phyloP scores from a whole-genome alignment of 2,329 filamentous ascomycete genomes.

The Cyclaneusma minus region DNA sequence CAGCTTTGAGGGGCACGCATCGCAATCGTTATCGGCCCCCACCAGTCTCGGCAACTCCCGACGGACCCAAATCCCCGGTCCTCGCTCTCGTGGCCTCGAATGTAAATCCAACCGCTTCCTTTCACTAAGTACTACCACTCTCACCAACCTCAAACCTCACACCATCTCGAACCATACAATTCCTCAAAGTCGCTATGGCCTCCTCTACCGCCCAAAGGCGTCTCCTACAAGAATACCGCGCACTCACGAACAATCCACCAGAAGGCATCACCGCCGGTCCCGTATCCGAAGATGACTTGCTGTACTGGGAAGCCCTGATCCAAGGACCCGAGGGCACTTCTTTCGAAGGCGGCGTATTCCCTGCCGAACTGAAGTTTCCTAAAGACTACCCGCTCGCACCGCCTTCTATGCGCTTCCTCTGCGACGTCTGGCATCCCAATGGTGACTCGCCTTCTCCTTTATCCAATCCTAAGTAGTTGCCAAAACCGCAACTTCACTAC shows the following conservation, averaged over 20 bases:
- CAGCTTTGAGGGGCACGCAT: no score
- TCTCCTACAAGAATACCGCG: conserved; percentile 91
- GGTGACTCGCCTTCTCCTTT: conserved; percentile 33
- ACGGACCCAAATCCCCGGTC: no score
- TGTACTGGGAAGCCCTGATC: conserved; percentile 92
- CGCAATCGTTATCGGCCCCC: no score
- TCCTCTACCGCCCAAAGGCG: conserved; percentile 55
- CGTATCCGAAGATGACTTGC: conserved; percentile 84
- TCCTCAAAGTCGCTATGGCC: conserved; percentile 29
- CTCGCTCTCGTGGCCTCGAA: no score
- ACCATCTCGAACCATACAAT: no score
- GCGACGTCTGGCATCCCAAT: conserved; percentile 93
- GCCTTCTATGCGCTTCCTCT: conserved; percentile 89
- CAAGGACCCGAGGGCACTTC: conserved; percentile 91
- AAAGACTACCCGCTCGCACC: conserved; percentile 94
- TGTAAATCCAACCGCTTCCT: no score
- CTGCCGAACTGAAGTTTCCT: conserved; percentile 86
- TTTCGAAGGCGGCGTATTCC: conserved; percentile 91
- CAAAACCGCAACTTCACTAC: no score
- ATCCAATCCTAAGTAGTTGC: background rate
- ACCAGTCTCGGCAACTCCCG: no score
- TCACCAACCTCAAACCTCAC: background rate
- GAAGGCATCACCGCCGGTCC: conserved; percentile 95
- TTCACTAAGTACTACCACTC: no score
- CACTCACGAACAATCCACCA: conserved; percentile 86